These are phyloP conservation scores for Agarophyton chilense DNA, from an alignment of 23 red algal species.

Conservation along the genomic window DNA sequence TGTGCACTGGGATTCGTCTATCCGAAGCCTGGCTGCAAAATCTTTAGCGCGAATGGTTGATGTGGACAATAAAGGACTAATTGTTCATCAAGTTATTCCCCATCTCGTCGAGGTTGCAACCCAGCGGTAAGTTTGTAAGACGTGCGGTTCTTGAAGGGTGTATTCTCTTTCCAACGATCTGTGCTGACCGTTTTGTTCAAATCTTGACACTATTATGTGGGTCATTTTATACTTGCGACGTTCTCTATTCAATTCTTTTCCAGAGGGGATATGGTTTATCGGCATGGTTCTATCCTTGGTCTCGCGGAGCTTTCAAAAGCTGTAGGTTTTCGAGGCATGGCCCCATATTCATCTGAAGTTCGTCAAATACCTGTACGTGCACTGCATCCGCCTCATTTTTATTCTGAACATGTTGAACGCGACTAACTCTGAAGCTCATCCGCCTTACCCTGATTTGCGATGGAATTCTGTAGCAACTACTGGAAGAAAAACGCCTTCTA, in stretches of 20 bases:
- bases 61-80: conserved; percentile 17
- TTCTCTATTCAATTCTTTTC: no score
- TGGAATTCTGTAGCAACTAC: conserved; percentile 6
- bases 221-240: no score
- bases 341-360: neutral
- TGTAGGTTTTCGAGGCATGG: conserved; percentile 28
- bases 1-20: conserved; percentile 83
- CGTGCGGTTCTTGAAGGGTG: neutral
- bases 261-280: conserved; percentile 49
- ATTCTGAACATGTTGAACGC: neutral
- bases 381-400: neutral
- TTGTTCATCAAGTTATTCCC: conserved; percentile 23
- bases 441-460: neutral
- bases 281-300: conserved; percentile 78
- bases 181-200: neutral
- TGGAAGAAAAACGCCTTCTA: conserved; percentile 41
- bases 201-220: neutral
- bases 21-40: conserved; percentile 64
- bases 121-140: conserved; percentile 15
- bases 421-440: neutral
- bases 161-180: neutral
- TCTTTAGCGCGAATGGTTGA: conserved; percentile 39
- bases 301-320: conserved; percentile 35
- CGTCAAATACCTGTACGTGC: conserved; percentile 58
- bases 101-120: conserved; percentile 52